Conservation (phyloP, 2,329 filamentous ascomycete species). For the Cladosporium oxysporum region DNA sequence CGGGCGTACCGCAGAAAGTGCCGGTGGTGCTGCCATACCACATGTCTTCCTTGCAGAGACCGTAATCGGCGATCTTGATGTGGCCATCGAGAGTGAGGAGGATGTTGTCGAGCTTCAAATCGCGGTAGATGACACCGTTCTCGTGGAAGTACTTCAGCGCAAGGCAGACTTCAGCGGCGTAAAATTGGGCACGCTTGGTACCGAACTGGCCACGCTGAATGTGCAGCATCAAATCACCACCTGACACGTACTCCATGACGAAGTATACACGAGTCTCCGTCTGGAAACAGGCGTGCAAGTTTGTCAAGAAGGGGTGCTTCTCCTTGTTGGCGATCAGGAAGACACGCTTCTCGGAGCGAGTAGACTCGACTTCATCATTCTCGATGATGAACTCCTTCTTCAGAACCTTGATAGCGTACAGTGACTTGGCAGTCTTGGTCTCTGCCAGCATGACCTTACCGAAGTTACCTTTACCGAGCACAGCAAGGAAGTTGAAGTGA, state of each 20-base stretch:
- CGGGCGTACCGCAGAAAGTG: constrained; percentile 98
- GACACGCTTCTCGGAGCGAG: constrained; percentile 94
- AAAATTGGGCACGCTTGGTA: constrained; percentile 94
- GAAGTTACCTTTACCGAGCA: constrained; percentile 98
- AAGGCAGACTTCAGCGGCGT: constrained; percentile 94
- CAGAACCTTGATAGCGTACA: constrained; percentile 97
- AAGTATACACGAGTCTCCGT: constrained; percentile 98
- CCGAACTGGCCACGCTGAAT: constrained; percentile 97
- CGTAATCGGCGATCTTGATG: constrained; percentile 98
- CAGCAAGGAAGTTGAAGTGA: constrained; percentile 98
- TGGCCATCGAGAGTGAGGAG: constrained; percentile 92
- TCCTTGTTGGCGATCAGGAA: constrained; percentile 97
- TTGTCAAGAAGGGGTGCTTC: constrained; percentile 92
- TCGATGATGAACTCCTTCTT: constrained; percentile 99
- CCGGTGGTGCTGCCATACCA: constrained; percentile 97
- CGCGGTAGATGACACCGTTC: constrained; percentile 95
- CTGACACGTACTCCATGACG: constrained; percentile 99
- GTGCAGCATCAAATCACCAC: constrained; percentile 98
- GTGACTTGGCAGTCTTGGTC: constrained; percentile 85
- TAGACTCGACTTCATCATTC: constrained; percentile 98
- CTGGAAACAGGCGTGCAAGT: constrained; percentile 96
- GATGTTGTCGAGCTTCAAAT: constrained; percentile 83
- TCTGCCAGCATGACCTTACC: constrained; percentile 99
- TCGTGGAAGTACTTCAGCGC: constrained; percentile 99
- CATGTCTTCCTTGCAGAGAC: constrained; percentile 99